Evolutionary conservation across 805 yeast genomes (phyloP).

Genomic region (Candida verbasci): DNA sequence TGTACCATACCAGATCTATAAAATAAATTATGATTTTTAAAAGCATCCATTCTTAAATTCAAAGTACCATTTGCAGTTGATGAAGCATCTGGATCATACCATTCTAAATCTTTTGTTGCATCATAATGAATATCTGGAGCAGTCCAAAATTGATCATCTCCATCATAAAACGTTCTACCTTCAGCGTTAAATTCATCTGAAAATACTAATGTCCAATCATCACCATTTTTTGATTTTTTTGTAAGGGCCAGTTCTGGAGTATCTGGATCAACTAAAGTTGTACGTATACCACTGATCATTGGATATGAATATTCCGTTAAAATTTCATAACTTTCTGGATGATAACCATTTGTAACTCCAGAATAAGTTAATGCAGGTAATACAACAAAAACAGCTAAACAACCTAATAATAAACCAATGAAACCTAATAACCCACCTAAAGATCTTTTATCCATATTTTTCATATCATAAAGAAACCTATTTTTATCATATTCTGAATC

Average conservation of each 20-base stretch:
- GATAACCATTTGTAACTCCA: constrained; percentile 45
- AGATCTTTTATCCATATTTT: constrained; percentile 60
- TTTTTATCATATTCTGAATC: constrained; percentile 83
- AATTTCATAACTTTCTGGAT: constrained; percentile 34
- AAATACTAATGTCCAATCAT: constrained; percentile 34
- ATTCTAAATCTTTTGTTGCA: constrained; percentile 41
- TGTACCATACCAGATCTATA: constrained; percentile 40
- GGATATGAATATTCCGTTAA: constrained; percentile 45
- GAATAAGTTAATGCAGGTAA: constrained; percentile 83
- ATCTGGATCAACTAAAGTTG: constrained; percentile 39
- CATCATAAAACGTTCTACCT: constrained; percentile 41
- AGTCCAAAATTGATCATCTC: constrained; percentile 41
- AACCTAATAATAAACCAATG: constrained; percentile 52
- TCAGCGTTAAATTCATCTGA: constrained; percentile 42
- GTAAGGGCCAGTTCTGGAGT: constrained; percentile 30
- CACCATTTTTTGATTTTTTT: constrained; percentile 21
- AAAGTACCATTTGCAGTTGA: constrained; percentile 38
- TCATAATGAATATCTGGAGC: constrained; percentile 39
- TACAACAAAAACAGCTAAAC: constrained; percentile 64
- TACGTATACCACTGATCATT: constrained; percentile 32
- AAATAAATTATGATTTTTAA: constrained; percentile 30
- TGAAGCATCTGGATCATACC: constrained; percentile 42
- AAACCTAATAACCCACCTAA: constrained; percentile 61
- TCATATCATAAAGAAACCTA: constrained; percentile 60
- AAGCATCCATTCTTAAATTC: constrained; percentile 33